These are phyloP conservation scores for Tylopilus orsonianus DNA, from an alignment of 1,284 basidiomycete species.

Conservation along the genomic window DNA sequence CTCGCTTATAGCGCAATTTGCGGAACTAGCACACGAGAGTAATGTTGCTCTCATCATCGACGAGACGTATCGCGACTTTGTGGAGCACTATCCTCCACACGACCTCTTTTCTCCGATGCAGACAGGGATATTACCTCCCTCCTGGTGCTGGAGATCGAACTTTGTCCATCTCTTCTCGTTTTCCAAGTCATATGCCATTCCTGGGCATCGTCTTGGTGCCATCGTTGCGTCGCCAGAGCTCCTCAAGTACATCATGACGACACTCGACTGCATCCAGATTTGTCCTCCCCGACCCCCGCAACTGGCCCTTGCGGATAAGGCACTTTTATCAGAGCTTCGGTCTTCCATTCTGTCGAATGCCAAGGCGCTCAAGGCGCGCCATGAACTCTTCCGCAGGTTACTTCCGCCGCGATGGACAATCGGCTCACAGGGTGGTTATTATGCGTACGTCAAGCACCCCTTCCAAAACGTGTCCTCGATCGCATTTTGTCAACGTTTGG, in stretches of 20 bases:
- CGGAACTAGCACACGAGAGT: constrained; percentile 55
- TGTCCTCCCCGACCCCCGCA: constrained; percentile 76
- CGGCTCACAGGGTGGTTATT: constrained; percentile 70
- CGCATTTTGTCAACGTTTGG: constrained; percentile 61
- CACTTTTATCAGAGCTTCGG: constrained; percentile 40
- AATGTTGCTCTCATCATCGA: constrained; percentile 80
- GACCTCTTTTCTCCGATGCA: constrained; percentile 43
- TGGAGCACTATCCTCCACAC: constrained; percentile 56
- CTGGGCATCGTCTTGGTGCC: constrained; percentile 81
- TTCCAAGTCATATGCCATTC: constrained; percentile 82
- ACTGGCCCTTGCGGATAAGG: constrained; percentile 42
- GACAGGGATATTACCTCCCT: neutral
- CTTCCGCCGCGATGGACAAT: constrained; percentile 59
- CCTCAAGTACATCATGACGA: constrained; percentile 55
- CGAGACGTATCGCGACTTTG: constrained; percentile 88
- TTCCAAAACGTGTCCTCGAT: constrained; percentile 50
- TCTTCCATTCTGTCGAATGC: constrained; percentile 54
- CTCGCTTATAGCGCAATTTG: constrained; percentile 61
- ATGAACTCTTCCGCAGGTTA: constrained; percentile 54
- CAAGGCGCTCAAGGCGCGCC: constrained; percentile 52
- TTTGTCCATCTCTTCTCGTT: constrained; percentile 80
- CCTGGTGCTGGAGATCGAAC: constrained; percentile 54
- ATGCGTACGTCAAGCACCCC: constrained; percentile 75
- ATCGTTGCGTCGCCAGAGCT: constrained; percentile 67
- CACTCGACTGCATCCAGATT: constrained; percentile 80